phyloP scores from a whole-genome alignment of 805 yeast genomes.

The Lachancea meyersii region DNA sequence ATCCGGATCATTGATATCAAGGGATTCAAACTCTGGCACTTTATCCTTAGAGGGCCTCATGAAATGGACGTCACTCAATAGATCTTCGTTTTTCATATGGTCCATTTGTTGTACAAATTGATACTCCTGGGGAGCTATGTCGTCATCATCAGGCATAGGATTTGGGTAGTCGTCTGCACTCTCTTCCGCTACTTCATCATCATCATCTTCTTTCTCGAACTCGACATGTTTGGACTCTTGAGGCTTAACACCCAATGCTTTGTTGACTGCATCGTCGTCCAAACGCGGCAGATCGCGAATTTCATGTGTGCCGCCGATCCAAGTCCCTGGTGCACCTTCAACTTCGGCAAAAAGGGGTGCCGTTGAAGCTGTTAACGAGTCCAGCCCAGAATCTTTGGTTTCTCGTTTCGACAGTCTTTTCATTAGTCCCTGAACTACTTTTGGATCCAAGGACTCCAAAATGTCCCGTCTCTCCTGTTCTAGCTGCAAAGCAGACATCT shows the following conservation, averaged over 20 bases:
- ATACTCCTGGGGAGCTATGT: conserved; percentile 43
- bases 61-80: conserved; percentile 53
- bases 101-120: conserved; percentile 43
- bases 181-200: background rate
- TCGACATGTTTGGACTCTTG: conserved; percentile 3
- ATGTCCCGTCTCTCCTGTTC: conserved; percentile 60
- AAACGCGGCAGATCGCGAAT: conserved; percentile 20
- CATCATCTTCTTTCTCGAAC: conserved; percentile 1
- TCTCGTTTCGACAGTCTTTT: conserved; percentile 49
- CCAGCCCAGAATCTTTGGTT: conserved; percentile 35
- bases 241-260: conserved; percentile 21
- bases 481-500: conserved; percentile 63
- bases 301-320: conserved; percentile 31
- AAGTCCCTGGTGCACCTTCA: conserved; percentile 34
- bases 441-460: conserved; percentile 61
- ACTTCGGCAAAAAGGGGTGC: conserved; percentile 27
- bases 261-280: conserved; percentile 27
- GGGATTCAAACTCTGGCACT: conserved; percentile 25
- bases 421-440: conserved; percentile 52
- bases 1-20: conserved; percentile 70
- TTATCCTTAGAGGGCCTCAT: conserved; percentile 42
- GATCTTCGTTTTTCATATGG: conserved; percentile 39
- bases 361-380: conserved; percentile 17
- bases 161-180: conserved; percentile 4
- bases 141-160: conserved; percentile 39